Evolutionary conservation across 305 asterid genomes (phyloP), one percentile per base, ranked within the genome.

Genomic region (Fraxinus angustifolia): DNA sequence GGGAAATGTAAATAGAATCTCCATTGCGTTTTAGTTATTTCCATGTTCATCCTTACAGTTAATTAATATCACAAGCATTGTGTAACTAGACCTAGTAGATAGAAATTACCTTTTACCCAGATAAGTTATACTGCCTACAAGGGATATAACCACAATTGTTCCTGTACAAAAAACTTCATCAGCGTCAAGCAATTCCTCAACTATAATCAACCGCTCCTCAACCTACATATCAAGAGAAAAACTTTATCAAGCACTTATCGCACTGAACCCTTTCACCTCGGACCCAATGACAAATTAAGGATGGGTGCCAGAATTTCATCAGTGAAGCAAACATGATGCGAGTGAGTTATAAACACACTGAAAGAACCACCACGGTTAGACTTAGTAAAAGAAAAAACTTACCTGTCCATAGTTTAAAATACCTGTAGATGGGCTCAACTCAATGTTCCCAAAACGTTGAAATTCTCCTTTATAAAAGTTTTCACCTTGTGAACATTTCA

Each of bases 131-230:
- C 98, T 94, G 82, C 99, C 99, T 7, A 96, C 99, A 34, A 98
- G 99, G 60, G 97, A 90, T 60, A 96, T 88, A 73, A 94, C 99
- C 45, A 96, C 98, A 0, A 97, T 98, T 34, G 99, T 94, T 83
- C 99, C 99, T 0, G 97, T 96, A 82, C 99, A 96, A 82, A 96
- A 96, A 31, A 96, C 97, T 87, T 96, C 99, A 80, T 96, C 99
- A 36, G 98, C 99, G 80, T 91, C 94, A 48, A 96, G 97, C 91
- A 96, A 83, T 83, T 96, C 99, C 11, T 92, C 98, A 80, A 94
- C 95, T 0, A 96, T 78, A 79, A 94, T 97, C 28, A 36, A 36
- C 48, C 97, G 91, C 84, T 96, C 99, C 88, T 93, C 97, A 72
- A 92, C 97, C 99, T 96, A 81, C 38, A 85, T 12, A 74, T 74